These are phyloP conservation scores for Pestalotiopsis sp. DNA, from an alignment of 2,329 filamentous ascomycete species.

Conservation along the genomic window DNA sequence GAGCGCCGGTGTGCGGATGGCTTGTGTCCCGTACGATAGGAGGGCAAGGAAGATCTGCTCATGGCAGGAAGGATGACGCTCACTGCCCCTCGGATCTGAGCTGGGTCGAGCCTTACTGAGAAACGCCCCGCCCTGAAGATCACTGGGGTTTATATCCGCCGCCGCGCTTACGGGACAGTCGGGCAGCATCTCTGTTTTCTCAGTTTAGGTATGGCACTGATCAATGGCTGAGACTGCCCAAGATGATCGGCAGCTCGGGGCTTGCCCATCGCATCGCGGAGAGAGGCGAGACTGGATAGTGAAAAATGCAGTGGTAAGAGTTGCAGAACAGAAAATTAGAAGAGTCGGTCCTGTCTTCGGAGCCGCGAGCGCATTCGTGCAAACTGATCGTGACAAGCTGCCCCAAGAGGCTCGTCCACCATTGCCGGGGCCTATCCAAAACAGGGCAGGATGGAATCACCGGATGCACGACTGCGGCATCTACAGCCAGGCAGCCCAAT, in stretches of 20 bases:
- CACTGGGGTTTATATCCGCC: background rate
- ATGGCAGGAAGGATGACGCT: background rate
- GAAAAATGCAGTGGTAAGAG: background rate
- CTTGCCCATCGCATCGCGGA: background rate
- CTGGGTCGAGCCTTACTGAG: background rate
- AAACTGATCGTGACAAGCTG: background rate
- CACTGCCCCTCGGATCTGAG: background rate
- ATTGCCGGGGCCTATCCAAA: slow-evolving; percentile 2
- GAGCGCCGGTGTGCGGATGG: background rate
- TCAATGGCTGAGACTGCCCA: background rate
- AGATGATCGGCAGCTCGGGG: background rate
- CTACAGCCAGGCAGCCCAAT: background rate
- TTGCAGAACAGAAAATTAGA: background rate
- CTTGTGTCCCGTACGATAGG: no score
- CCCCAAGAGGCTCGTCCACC: slow-evolving; percentile 2
- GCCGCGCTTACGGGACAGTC: background rate
- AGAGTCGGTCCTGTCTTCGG: background rate
- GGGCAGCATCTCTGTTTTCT: background rate
- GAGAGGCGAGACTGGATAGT: background rate
- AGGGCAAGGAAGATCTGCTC: background rate
- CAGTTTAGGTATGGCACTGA: background rate
- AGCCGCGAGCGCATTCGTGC: slow-evolving; percentile 9
- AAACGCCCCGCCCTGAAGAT: background rate
- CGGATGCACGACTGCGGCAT: slow-evolving; percentile 4
- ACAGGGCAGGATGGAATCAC: slow-evolving; percentile 9